Conservation (phyloP, 192 early-diverging fungal species). For the Coemansia sp. region DNA sequence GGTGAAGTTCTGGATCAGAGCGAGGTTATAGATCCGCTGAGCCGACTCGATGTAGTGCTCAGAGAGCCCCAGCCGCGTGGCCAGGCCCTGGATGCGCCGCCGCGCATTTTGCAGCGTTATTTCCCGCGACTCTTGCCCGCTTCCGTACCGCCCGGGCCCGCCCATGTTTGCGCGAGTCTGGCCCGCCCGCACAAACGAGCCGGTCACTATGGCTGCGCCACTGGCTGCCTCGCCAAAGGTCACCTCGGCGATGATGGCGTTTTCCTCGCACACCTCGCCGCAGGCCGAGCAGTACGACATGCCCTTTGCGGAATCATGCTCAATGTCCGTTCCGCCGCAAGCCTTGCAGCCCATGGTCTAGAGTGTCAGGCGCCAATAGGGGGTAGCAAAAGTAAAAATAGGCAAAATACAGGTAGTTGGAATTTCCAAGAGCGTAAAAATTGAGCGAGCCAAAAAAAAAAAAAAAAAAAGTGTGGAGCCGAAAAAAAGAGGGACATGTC, state of each 20-base stretch:
- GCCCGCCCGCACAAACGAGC: slow-evolving; percentile 67
- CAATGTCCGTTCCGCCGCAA: slow-evolving; percentile 62
- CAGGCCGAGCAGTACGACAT: slow-evolving; percentile 65
- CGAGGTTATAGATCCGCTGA: slow-evolving; percentile 81
- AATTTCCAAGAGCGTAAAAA: background rate
- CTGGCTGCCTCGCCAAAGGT: slow-evolving; percentile 82
- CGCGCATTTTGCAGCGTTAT: slow-evolving; percentile 69
- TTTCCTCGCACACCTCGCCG: slow-evolving; percentile 86
- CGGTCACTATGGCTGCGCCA: slow-evolving; percentile 81
- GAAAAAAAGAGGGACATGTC: too few species aligned
- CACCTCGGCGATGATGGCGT: slow-evolving; percentile 88
- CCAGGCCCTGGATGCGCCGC: slow-evolving; percentile 70
- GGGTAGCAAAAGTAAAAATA: background rate
- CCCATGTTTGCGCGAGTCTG: slow-evolving; percentile 56
- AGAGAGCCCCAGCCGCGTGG: slow-evolving; percentile 66
- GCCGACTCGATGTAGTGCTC: slow-evolving; percentile 78
- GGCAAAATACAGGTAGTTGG: background rate
- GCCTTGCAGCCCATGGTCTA: slow-evolving; percentile 55
- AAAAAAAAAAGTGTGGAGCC: background rate
- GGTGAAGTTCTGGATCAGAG: slow-evolving; percentile 76
- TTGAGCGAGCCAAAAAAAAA: background rate
- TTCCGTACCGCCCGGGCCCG: slow-evolving; percentile 45
- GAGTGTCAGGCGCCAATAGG: background rate
- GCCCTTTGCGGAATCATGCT: slow-evolving; percentile 68
- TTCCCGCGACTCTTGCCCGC: slow-evolving; percentile 66